Base-by-base conservation (phyloP, 495 filamentous ascomycete genomes). In the Xylaria nigripes region DNA sequence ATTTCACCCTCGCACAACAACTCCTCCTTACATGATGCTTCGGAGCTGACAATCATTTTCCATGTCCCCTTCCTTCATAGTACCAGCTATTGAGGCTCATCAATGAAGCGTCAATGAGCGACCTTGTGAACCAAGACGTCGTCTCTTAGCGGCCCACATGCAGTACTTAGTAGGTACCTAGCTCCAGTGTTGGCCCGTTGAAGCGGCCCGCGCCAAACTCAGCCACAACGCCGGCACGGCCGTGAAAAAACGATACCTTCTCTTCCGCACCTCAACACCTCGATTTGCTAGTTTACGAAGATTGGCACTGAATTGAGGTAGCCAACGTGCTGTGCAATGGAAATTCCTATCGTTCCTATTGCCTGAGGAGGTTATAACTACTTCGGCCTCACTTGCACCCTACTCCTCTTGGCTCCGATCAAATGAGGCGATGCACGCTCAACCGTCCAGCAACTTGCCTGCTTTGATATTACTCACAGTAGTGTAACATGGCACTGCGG, bases 151-250 rank as follows among this genome's bases (percentile, higher is more conserved):
- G 45, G 38, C 13, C 36, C n/a, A 34, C 32, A 36, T 36, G 32
- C 6, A 36, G 32, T n/a, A n/a, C n/a, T n/a, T 54, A 54, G 16
- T 27, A 43, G 6, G 23, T 30, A 32, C 45, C 32, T 55, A 36
- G 45, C 2, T 18, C 24, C 12, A n/a, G 6, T 36, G 45, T 50
- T 55, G 53, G 53, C 53, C 53, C 46, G 46, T 50, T 55, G 18
- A 50, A 44, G 53, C 53, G 53, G 46, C 53, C 53, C 53, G 53
- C 38, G 46, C 44, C 6, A 45, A 55, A 21, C 53, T 50, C 22
- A 44, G 53, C 53, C 53, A 44, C 53, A n/a, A n/a, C n/a, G 43
- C 15, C 45, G 46, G 53, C 24, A 34, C 53, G 53, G 38, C 27
- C 53, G 18, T 50, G 21, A 45, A 27, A n/a, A n/a, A 44, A 44